Conservation (phyloP, 768 basidiomycete species). For the Mycena olivaceomarginata region DNA sequence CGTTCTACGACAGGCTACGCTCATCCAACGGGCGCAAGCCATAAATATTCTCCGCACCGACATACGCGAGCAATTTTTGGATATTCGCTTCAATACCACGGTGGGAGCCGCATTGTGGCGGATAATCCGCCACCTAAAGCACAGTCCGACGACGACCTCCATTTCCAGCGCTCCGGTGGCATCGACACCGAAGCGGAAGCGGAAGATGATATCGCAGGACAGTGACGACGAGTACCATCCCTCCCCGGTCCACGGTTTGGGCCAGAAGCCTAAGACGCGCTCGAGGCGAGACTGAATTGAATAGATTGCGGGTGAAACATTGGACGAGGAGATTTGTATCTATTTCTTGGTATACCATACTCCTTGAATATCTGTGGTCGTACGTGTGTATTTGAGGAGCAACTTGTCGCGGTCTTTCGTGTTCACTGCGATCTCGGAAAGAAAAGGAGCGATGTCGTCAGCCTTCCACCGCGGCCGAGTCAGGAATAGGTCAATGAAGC, state of each 20-base stretch:
- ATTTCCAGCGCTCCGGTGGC: constrained; percentile 34
- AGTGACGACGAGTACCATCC: constrained; percentile 71
- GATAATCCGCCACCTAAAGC: constrained; percentile 65
- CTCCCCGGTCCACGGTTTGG: constrained; percentile 61
- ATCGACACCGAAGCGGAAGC: constrained; percentile 29
- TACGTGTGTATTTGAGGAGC: constrained; percentile 89
- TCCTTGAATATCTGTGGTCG: constrained; percentile 80
- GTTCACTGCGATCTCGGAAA: constrained; percentile 89
- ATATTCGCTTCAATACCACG: constrained; percentile 77
- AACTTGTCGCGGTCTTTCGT: constrained; percentile 92
- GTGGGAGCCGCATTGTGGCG: constrained; percentile 77
- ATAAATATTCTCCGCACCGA: constrained; percentile 74
- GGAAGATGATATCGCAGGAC: constrained; percentile 52
- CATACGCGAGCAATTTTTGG: constrained; percentile 62
- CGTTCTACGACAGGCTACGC: constrained; percentile 65
- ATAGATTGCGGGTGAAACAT: background rate
- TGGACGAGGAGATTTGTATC: constrained; percentile 47
- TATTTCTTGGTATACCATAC: constrained; percentile 85
- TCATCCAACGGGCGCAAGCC: constrained; percentile 71
- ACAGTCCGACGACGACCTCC: constrained; percentile 55
- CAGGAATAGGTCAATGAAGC: constrained; percentile 93
- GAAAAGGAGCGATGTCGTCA: constrained; percentile 89
- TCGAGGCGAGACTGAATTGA: constrained; percentile 55
- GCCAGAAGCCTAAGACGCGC: constrained; percentile 63
- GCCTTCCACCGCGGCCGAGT: constrained; percentile 85